Base-by-base conservation (phyloP, 2,329 filamentous ascomycete genomes). In the Colletotrichum sojae region DNA sequence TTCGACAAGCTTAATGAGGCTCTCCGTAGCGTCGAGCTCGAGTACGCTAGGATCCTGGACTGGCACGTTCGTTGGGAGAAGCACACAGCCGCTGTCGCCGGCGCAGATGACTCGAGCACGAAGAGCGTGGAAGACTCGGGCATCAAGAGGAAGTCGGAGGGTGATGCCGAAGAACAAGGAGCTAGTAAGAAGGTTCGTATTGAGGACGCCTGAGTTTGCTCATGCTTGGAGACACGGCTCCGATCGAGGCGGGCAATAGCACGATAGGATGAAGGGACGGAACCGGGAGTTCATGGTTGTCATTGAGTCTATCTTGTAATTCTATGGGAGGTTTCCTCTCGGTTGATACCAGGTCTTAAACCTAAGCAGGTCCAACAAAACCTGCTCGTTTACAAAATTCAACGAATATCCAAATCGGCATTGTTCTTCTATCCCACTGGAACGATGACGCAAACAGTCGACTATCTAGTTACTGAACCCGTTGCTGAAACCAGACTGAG, bases 1-100 rank as follows among this genome's bases (percentile, higher is more conserved):
- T 88, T 92, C 8, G 87, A 92, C 66, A 94, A 92, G 83, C 83
- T 97, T 4, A 88, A 93, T 57, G 87, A 92, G 73, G 91, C 91
- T 0, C 82, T 94, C 22, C 83, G 85, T 16, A 88, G 87, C 55
- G 91, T 95, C 16, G 88, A 92, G 75, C 86, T 90, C 58, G 92
- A 94, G 73, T 95, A 94, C 78, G 87, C 88, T n/a, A 85, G 89
- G 61, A 82, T 94, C 48, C 79, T 95, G 45, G 79, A 80, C 16
- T 80, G 82, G 57, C 78, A 79, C 45, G 84, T 88, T 60, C 78
- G 80, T n/a, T 77, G 75, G 40, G 65, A 75, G 25, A 75, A 78
- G 59, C 75, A 81, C 59, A n/a, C 75, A 49, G 51, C 46, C 70
- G 49, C 36, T 48, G 61, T 51, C 69, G 27, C 63, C 64, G 55